Base-by-base conservation (phyloP, 345 rosid species). In the Kernera saxatilis region DNA sequence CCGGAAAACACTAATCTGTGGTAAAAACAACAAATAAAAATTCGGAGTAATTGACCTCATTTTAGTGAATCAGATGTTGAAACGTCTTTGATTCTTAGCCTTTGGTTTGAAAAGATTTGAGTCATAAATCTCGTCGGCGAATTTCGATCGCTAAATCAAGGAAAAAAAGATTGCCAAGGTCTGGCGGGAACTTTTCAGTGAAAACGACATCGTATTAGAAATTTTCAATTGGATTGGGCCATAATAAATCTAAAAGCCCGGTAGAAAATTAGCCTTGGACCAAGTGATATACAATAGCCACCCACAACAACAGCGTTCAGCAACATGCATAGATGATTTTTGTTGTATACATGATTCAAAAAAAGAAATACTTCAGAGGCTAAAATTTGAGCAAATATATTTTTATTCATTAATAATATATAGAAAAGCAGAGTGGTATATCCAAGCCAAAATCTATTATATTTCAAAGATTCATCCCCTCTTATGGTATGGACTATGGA, bases 381-480 rank as follows among this genome's bases (percentile, higher is more conserved):
- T 23, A 23, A 12, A 22, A 12, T 5, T 5, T 49, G 50, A 60
- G 50, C 18, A 36, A 7, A 58, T 7, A 5, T 8, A 2, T n/a
- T 25, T 2, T 23, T 3, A 36, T 36, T 36, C 13, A 36, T 10
- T 10, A 36, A 14, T 44, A 44, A 62, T 29, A 1, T 53, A 17
- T 29, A 29, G 40, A 62, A 17, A 18, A 32, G n/a, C n/a, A n/a
- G 8, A 29, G 37, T 52, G 25, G 30, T 54, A 21, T 17, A 30
- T 54, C 60, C 40, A 17, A 14, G 39, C 40, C 18, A 32, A 18
- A 41, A 15, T 17, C 8, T 22, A 63, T 30, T 44, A 3, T 44
- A 30, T n/a, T 1, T 62, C 17, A 48, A 48, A 48, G 69, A 22
- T 48, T 46, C 69, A 64, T 64, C 45, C 45, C 69, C 57, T 29